A percentile compares a stretch with the other conserved stretches of the same genome.
These are phyloP conservation scores for Trichomonascaceae sp. DNA, from an alignment of 1,139 yeast species.

Conservation along the genomic window DNA sequence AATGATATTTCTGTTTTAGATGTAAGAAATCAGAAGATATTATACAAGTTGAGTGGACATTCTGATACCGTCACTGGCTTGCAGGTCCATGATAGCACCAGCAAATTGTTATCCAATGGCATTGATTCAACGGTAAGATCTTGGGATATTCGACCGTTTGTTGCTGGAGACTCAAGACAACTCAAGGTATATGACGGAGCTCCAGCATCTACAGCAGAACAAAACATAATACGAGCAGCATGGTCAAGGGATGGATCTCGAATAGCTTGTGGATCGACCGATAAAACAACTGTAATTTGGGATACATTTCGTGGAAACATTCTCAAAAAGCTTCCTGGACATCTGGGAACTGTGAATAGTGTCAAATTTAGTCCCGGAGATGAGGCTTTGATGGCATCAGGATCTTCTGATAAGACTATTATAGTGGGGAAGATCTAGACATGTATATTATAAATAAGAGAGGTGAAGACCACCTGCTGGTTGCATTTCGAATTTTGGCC, in stretches of 20 bases:
- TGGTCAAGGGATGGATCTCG: slow-evolving; percentile 38
- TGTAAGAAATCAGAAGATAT: slow-evolving; percentile 33
- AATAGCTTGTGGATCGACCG: slow-evolving; percentile 58
- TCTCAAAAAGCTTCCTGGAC: slow-evolving; percentile 50
- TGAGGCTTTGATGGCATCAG: slow-evolving; percentile 22
- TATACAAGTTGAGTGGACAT: slow-evolving; percentile 42
- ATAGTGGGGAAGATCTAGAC: slow-evolving; percentile 4
- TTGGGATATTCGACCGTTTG: slow-evolving; percentile 47
- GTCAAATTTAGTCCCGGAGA: slow-evolving; percentile 39
- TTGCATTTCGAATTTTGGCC: no score
- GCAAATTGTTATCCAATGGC: slow-evolving; percentile 48
- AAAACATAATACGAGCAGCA: slow-evolving; percentile 44
- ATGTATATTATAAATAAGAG: neutral
- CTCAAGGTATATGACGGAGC: slow-evolving; percentile 55
- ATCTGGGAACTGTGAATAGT: slow-evolving; percentile 55
- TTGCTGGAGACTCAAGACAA: slow-evolving; percentile 37
- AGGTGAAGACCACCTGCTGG: neutral
- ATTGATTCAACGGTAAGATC: slow-evolving; percentile 53
- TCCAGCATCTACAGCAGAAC: slow-evolving; percentile 45
- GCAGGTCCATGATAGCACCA: slow-evolving; percentile 44
- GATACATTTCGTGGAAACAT: slow-evolving; percentile 48
- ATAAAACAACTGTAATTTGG: slow-evolving; percentile 56
- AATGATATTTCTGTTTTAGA: slow-evolving; percentile 57
- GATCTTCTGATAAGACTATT: slow-evolving; percentile 26
- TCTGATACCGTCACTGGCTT: slow-evolving; percentile 47